These are phyloP conservation scores for Ceratobasidium sp. DNA, from an alignment of 1,284 basidiomycete genomes.

Conservation along the genomic window DNA sequence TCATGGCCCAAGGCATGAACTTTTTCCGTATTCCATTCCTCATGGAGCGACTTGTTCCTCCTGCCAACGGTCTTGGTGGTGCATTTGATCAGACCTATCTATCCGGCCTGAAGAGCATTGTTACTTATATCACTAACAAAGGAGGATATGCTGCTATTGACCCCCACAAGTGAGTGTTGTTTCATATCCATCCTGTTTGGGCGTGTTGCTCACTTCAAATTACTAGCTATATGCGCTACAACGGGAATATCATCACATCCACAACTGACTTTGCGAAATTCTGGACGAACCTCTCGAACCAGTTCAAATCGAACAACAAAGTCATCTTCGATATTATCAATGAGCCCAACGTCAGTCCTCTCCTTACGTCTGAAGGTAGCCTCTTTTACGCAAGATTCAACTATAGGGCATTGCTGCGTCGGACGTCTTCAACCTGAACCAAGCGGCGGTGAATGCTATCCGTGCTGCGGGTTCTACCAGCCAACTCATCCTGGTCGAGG, in stretches of 20 bases:
- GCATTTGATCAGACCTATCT: conserved; percentile 64
- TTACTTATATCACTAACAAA: conserved; percentile 72
- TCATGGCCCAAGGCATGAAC: conserved; percentile 70
- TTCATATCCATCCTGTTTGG: not conserved
- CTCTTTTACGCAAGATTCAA: conserved; percentile 56
- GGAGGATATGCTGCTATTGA: conserved; percentile 70
- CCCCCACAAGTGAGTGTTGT: conserved; percentile 59
- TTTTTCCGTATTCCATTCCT: conserved; percentile 73
- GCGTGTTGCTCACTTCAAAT: conserved; percentile 4
- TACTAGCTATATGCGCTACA: conserved; percentile 71
- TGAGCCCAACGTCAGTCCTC: conserved; percentile 69
- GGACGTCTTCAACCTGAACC: conserved; percentile 58
- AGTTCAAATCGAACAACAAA: conserved; percentile 57
- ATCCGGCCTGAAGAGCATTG: conserved; percentile 64
- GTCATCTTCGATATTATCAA: conserved; percentile 69
- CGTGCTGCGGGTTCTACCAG: conserved; percentile 69
- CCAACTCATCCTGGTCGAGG: conserved; percentile 65
- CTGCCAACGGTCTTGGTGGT: conserved; percentile 54
- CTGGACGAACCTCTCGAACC: conserved; percentile 69
- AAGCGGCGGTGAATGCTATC: conserved; percentile 75
- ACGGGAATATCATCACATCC: conserved; percentile 64
- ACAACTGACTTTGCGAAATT: conserved; percentile 67
- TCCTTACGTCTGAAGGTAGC: conserved; percentile 55
- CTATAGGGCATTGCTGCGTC: conserved; percentile 35
- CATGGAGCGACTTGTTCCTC: conserved; percentile 69